Evolutionary conservation across 345 rosid genomes (phyloP).

Genomic region (Populus euphratica): DNA sequence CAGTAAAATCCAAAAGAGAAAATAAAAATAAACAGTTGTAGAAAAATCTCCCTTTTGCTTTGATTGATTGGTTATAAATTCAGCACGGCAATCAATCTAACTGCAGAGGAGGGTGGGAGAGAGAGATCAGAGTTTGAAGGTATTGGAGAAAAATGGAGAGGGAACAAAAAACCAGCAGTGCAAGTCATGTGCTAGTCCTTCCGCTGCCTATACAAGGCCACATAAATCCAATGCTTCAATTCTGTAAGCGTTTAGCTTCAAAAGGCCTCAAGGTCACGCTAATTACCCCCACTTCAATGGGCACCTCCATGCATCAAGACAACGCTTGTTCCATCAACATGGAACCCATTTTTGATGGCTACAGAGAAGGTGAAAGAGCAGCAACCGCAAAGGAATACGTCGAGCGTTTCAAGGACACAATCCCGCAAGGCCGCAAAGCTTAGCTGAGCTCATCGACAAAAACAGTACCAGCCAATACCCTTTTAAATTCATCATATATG

Average conservation of each 20-base stretch:
- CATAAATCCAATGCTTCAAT: constrained; percentile 33
- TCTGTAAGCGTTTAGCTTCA: constrained; percentile 28
- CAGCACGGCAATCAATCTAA: neutral
- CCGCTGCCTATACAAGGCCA: constrained; percentile 31
- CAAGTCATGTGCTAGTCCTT: constrained; percentile 17
- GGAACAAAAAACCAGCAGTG: neutral
- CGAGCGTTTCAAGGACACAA: constrained; percentile 15
- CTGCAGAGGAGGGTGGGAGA: too few relatives aligned
- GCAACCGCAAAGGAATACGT: constrained; percentile 20
- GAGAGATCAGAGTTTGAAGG: neutral
- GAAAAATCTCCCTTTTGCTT: neutral
- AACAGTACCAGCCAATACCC: neutral
- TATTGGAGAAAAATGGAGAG: neutral
- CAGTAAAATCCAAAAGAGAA: neutral
- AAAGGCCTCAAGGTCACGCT: constrained; percentile 26
- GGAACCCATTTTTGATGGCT: constrained; percentile 29
- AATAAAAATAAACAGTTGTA: too few relatives aligned
- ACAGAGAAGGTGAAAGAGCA: constrained; percentile 25
- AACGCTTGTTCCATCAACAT: constrained; percentile 22
- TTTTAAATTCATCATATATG: constrained; percentile 32
- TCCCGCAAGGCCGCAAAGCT: constrained; percentile 20
- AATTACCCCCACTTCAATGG: constrained; percentile 3
- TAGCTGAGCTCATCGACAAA: constrained; percentile 28
- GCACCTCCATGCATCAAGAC: constrained; percentile 15
- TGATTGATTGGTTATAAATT: too few relatives aligned